These are phyloP conservation scores for Fusarium buharicum DNA, from an alignment of 2,329 filamentous ascomycete genomes.

Conservation along the genomic window DNA sequence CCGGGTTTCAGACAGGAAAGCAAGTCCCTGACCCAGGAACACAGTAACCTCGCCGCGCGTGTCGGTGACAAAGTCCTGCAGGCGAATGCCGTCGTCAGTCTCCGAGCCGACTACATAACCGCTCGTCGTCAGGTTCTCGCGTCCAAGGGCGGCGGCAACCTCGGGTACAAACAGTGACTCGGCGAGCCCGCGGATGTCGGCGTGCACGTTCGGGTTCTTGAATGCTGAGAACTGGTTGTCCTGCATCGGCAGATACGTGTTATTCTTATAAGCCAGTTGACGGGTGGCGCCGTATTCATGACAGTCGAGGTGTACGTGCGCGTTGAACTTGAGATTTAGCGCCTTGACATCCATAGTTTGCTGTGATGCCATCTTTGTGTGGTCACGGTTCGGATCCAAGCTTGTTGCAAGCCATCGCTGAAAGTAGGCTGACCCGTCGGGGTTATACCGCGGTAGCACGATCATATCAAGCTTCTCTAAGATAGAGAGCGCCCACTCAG, in stretches of 20 bases:
- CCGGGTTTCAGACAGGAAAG: constrained; percentile 47
- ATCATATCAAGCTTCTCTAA: constrained; percentile 47
- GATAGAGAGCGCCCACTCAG: constrained; percentile 44
- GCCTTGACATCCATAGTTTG: constrained; percentile 48
- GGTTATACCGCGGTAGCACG: constrained; percentile 49
- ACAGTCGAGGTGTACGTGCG: constrained; percentile 48
- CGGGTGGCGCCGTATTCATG: constrained; percentile 47
- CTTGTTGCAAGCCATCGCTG: constrained; percentile 45
- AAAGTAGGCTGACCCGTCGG: constrained; percentile 49
- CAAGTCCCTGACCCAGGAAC: constrained; percentile 45
- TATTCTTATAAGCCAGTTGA: constrained; percentile 17
- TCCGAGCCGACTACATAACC: constrained; percentile 42
- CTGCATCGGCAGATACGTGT: constrained; percentile 35
- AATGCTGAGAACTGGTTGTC: constrained; percentile 49
- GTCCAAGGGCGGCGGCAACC: constrained; percentile 40
- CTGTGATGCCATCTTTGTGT: constrained; percentile 47
- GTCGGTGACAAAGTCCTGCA: constrained; percentile 46
- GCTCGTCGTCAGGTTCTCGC: constrained; percentile 40
- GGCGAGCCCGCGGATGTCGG: constrained; percentile 43
- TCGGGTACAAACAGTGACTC: constrained; percentile 45
- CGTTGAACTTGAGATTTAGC: constrained; percentile 43
- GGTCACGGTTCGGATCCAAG: constrained; percentile 50
- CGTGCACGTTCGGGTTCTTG: constrained; percentile 50
- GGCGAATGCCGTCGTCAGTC: constrained; percentile 37
- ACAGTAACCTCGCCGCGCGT: constrained; percentile 46